Evolutionary conservation across 305 asterid genomes (phyloP).

Genomic region (Solanum chacoense): DNA sequence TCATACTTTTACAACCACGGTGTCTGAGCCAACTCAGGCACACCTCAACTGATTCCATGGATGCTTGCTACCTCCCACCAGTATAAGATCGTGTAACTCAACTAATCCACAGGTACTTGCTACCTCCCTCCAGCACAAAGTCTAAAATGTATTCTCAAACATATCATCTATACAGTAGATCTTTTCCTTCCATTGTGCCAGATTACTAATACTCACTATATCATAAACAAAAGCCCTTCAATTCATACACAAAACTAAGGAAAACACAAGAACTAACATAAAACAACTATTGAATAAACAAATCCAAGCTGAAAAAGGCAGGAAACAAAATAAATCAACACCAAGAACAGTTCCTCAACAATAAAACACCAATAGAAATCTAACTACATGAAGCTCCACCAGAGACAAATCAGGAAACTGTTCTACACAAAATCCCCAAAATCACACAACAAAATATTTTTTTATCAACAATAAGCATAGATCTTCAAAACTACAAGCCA

Average conservation of each 20-base stretch:
- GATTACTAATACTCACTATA: neutral
- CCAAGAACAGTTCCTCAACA: conserved; percentile 9
- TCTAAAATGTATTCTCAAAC: neutral
- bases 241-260: neutral
- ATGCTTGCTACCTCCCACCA: neutral
- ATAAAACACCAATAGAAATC: conserved; percentile 11
- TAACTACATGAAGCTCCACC: neutral
- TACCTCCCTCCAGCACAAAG: neutral
- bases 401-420: neutral
- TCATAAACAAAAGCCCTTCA: neutral
- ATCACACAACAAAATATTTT: neutral
- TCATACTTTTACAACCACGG: neutral
- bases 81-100: neutral
- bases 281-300: neutral
- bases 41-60: neutral
- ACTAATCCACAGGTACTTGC: neutral
- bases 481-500: neutral
- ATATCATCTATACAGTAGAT: neutral
- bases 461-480: neutral
- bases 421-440: neutral
- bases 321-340: neutral
- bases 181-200: neutral
- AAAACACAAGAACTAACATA: neutral
- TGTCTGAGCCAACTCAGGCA: neutral
- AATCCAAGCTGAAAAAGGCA: neutral